Conservation (phyloP, 2,329 filamentous ascomycete species). For the Zymoseptoria pseudotritici region DNA sequence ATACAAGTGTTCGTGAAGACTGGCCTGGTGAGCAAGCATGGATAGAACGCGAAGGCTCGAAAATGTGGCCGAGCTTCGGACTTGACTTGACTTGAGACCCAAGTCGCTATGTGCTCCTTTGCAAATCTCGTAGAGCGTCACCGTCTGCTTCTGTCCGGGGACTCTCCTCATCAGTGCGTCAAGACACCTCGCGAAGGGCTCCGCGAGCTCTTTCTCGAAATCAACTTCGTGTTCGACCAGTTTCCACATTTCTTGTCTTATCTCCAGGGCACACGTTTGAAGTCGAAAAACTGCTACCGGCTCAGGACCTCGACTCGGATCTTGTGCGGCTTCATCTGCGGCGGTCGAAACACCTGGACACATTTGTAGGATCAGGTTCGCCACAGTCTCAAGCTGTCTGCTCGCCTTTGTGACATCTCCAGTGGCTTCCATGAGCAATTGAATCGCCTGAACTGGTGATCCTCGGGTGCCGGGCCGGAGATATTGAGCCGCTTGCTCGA, state of each 20-base stretch:
- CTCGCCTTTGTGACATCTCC: conserved; percentile 50
- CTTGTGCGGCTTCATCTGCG: conserved; percentile 51
- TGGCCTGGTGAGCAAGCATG: conserved; percentile 14
- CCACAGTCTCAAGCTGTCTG: conserved; percentile 59
- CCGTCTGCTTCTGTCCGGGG: neutral
- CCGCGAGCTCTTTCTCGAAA: conserved; percentile 56
- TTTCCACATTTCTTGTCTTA: conserved; percentile 59
- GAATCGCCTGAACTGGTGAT: conserved; percentile 54
- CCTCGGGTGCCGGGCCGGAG: conserved; percentile 47
- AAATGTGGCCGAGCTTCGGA: conserved; percentile 1
- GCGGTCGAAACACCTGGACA: conserved; percentile 59
- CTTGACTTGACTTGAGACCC: neutral
- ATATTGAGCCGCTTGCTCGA: conserved; percentile 51
- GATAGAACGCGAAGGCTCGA: conserved; percentile 12
- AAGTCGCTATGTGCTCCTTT: conserved; percentile 1
- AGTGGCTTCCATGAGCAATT: conserved; percentile 40
- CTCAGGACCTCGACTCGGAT: conserved; percentile 48
- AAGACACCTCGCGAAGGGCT: conserved; percentile 57
- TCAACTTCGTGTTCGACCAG: conserved; percentile 54
- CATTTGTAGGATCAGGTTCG: conserved; percentile 57
- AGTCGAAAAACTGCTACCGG: conserved; percentile 55
- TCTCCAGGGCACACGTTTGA: conserved; percentile 56
- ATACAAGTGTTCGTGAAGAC: conserved; percentile 3
- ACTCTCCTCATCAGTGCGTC: conserved; percentile 44
- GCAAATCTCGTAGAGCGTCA: conserved; percentile 4